Evolutionary conservation across 257 asterid species (phyloP).

Genomic region (Asclepias syriaca): DNA sequence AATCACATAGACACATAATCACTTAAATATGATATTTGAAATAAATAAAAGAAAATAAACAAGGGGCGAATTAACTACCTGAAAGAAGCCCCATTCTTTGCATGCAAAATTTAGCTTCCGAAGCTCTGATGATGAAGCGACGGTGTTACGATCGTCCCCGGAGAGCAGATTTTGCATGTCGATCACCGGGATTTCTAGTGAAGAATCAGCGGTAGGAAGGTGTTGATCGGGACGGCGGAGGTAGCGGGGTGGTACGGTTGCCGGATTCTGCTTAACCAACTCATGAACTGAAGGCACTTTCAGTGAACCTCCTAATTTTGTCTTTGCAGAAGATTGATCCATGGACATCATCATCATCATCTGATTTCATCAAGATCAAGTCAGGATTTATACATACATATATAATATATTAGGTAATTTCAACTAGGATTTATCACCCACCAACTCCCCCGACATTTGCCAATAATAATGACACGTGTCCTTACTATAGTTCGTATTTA

Average conservation of each 20-base stretch:
- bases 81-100: constrained; percentile 57
- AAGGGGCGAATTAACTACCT: constrained; percentile 29
- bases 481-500: too few species aligned
- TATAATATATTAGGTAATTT: too few species aligned
- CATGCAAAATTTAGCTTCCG: constrained; percentile 36
- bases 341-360: constrained; percentile 5
- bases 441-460: too few species aligned
- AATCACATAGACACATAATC: too few species aligned
- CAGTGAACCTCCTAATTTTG: constrained; percentile 32
- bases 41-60: background rate
- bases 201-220: background rate
- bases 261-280: constrained; percentile 30
- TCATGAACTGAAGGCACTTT: constrained; percentile 56
- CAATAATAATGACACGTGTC: too few species aligned
- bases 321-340: constrained; percentile 11
- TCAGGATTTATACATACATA: too few species aligned
- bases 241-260: constrained; percentile 39
- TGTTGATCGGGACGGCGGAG: constrained; percentile 28
- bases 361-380: too few species aligned
- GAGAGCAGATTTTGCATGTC: constrained; percentile 30
- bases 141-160: constrained; percentile 10
- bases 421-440: too few species aligned
- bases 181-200: constrained; percentile 30
- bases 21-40: too few species aligned
- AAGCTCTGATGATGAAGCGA: constrained; percentile 28